Evolutionary conservation across 2,329 filamentous ascomycete genomes (phyloP).

Genomic region (Chaetomiaceae sp.): DNA sequence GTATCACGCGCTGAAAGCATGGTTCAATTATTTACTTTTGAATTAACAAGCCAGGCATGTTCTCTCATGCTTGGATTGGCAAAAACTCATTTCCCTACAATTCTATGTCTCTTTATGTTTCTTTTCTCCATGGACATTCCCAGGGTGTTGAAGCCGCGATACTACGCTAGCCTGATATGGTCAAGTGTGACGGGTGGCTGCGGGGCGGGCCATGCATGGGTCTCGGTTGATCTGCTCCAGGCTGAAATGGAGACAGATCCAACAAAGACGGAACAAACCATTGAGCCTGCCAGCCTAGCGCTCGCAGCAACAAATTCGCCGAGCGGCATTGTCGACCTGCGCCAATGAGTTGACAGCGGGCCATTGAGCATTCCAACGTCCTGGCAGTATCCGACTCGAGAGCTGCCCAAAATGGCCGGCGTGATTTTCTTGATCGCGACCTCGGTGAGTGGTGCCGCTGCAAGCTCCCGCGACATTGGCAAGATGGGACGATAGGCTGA

Average conservation of each 20-base stretch:
- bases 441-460: conserved; percentile 25
- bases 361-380: not conserved
- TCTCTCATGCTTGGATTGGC: too few species aligned
- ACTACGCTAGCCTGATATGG: conserved; percentile 6
- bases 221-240: conserved; percentile 4
- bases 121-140: too few species aligned
- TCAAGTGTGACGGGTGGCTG: conserved; percentile 9
- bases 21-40: too few species aligned
- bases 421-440: conserved; percentile 32
- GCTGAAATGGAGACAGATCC: not conserved
- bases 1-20: too few species aligned
- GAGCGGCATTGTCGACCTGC: not conserved
- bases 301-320: not conserved
- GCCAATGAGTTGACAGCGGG: conserved; percentile 13
- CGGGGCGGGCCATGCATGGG: not conserved
- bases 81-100: too few species aligned
- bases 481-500: conserved; percentile 21
- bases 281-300: not conserved
- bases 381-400: not conserved
- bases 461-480: not conserved
- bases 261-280: not conserved
- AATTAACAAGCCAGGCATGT: too few species aligned
- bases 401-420: conserved; percentile 30
- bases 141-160: too few species aligned
- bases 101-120: too few species aligned